Evolutionary conservation across 225 moss, liverwort and hornwort genomes (phyloP), one percentile per base, ranked within the genome.

Genomic region (Marchantia paleacea): DNA sequence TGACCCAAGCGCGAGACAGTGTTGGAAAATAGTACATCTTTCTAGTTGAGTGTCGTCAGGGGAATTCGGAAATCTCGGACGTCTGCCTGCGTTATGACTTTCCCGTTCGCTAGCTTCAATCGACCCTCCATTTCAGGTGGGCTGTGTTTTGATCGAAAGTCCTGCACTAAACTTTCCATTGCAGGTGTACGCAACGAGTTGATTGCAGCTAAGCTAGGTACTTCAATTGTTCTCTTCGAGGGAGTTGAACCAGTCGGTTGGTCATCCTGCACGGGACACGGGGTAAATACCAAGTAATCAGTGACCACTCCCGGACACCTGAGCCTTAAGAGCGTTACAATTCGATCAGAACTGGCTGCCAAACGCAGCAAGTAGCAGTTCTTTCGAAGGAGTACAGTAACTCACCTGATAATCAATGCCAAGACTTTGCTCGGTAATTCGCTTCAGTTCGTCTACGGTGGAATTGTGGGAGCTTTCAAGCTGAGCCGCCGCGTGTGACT

Each of bases 31-130:
- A 7, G 75, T 78, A 78, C 75, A 80, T 60, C 63, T 52, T 64
- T 50, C 82, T 91, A 95, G 70, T 95, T 97, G 69, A 95, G 80
- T 55, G 93, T 90, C 62, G 86, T 80, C 28, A 97, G 89, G 49
- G 95, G 93, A 80, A 85, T 85, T 83, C 95, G 89, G 61, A 86
- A 90, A 73, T 97, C 97, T 52, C 91, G 88, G 52, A 89, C 82
- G 75, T 97, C 97, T 10, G 85, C 67, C n/a, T 83, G n/a, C 47
- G 86, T 85, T 28, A 89, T 86, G 48, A 90, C 88, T 81, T 94
- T 95, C 64, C 85, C 89, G 28, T 80, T 75, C n/a, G 76, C 69
- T 48, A 74, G 78, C 66, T 85, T 87, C 57, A 80, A 63, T 12
- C 85, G 82, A 58, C 89, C 87, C 60, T 92, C 94, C 62, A 84